Evolutionary conservation across 768 basidiomycete genomes (phyloP).

Genomic region (Strobilomyces confusus): DNA sequence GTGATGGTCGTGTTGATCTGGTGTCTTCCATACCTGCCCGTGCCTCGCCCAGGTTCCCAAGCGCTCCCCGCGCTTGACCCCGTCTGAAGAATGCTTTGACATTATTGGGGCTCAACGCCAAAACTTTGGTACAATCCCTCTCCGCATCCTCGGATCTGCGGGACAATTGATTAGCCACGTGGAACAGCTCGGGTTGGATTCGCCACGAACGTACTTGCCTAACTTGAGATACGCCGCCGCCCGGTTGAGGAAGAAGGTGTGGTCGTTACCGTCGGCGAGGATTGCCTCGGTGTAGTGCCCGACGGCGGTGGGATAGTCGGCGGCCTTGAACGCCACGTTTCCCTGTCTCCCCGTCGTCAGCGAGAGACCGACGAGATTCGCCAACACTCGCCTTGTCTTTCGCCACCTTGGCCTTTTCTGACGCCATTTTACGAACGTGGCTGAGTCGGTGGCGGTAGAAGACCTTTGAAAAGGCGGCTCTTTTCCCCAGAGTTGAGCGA

Average conservation of each 20-base stretch:
- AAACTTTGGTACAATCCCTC: conserved; percentile 68
- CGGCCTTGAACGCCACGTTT: conserved; percentile 80
- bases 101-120: conserved; percentile 53
- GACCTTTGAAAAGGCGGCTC: background rate
- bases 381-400: conserved; percentile 28
- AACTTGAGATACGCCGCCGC: conserved; percentile 92
- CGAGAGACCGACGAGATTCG: background rate
- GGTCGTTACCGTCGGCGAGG: conserved; percentile 62
- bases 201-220: conserved; percentile 71
- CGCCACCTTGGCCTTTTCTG: conserved; percentile 31
- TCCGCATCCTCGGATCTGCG: conserved; percentile 74
- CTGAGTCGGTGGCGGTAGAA: conserved; percentile 5
- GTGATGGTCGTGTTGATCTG: background rate
- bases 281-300: conserved; percentile 86
- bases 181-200: background rate
- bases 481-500: too few relatives aligned
- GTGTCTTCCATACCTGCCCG: conserved; percentile 44
- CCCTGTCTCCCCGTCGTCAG: conserved; percentile 49
- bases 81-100: conserved; percentile 80
- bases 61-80: conserved; percentile 62
- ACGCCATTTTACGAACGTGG: conserved; percentile 26
- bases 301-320: conserved; percentile 72
- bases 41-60: conserved; percentile 56
- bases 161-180: conserved; percentile 1
- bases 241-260: conserved; percentile 82